These are phyloP conservation scores for Diplodia sapinea DNA, from an alignment of 2,329 filamentous ascomycete genomes.

Conservation along the genomic window DNA sequence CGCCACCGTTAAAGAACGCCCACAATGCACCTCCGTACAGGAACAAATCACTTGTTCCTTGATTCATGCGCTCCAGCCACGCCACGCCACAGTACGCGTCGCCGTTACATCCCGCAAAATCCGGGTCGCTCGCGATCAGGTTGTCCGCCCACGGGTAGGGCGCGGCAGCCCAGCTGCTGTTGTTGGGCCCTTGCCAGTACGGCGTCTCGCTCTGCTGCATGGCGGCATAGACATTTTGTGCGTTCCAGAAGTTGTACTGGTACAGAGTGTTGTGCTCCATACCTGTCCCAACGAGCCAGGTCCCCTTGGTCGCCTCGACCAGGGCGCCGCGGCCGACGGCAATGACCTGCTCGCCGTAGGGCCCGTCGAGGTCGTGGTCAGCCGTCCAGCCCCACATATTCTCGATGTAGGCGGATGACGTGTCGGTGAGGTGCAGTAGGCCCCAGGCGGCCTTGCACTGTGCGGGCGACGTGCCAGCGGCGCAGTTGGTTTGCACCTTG, in stretches of 20 bases:
- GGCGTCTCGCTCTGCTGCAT: constrained; percentile 63
- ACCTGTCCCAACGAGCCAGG: constrained; percentile 61
- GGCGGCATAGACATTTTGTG: constrained; percentile 58
- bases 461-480: constrained; percentile 42
- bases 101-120: constrained; percentile 37
- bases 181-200: constrained; percentile 47
- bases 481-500: constrained; percentile 33
- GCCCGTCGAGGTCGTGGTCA: constrained; percentile 58
- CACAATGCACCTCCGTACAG: constrained; percentile 27
- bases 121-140: constrained; percentile 40
- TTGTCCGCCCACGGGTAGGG: constrained; percentile 52
- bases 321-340: constrained; percentile 57
- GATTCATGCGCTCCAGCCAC: constrained; percentile 22
- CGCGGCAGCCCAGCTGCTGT: constrained; percentile 39
- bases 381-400: constrained; percentile 62
- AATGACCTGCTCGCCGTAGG: constrained; percentile 46
- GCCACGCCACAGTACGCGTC: constrained; percentile 34
- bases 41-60: constrained; percentile 1
- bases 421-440: constrained; percentile 57
- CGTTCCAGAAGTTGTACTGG: constrained; percentile 58
- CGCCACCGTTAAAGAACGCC: constrained; percentile 25
- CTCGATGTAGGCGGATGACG: constrained; percentile 59
- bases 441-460: constrained; percentile 41
- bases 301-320: constrained; percentile 55
- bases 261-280: constrained; percentile 63